Percentiles rank a stretch among this genome's conserved stretches.
These are phyloP conservation scores for Artemisia annua DNA, from an alignment of 129 eudicot species.

Conservation along the genomic window DNA sequence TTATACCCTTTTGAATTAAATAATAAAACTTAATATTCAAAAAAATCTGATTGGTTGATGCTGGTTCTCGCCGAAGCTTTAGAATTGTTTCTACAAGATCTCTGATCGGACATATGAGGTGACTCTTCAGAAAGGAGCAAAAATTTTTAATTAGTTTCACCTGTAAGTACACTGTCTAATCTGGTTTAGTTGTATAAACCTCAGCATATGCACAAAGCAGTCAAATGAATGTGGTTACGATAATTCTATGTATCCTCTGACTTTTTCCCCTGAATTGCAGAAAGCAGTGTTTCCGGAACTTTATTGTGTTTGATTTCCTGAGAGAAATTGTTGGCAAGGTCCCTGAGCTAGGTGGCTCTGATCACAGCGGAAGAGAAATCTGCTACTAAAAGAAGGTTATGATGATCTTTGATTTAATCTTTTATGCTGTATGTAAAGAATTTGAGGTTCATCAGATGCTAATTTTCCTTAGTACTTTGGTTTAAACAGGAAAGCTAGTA, in stretches of 20 bases:
- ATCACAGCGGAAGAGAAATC: constrained; percentile 52
- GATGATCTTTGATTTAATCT: neutral
- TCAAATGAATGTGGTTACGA: neutral
- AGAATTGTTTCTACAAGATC: constrained; percentile 12
- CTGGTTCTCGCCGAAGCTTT: neutral
- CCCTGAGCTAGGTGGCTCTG: constrained; percentile 82
- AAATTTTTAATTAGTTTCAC: neutral
- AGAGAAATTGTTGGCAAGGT: constrained; percentile 88
- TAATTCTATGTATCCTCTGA: neutral
- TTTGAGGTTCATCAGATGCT: neutral
- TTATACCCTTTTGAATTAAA: too few relatives aligned
- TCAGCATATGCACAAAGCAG: neutral
- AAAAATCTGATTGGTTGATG: too few relatives aligned
- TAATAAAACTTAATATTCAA: too few relatives aligned
- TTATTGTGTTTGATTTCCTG: constrained; percentile 81
- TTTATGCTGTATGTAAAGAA: neutral
- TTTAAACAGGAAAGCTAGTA: constrained; percentile 55
- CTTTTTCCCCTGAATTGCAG: constrained; percentile 31
- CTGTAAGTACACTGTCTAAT: constrained; percentile 1
- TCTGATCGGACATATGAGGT: constrained; percentile 13
- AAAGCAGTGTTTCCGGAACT: constrained; percentile 79
- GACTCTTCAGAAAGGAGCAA: constrained; percentile 9
- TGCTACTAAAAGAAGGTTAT: constrained; percentile 64
- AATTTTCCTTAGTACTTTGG: neutral
- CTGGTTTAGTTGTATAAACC: neutral